Conservation (phyloP, 2,329 filamentous ascomycete genomes). For the Fusarium solani-melongenae region DNA sequence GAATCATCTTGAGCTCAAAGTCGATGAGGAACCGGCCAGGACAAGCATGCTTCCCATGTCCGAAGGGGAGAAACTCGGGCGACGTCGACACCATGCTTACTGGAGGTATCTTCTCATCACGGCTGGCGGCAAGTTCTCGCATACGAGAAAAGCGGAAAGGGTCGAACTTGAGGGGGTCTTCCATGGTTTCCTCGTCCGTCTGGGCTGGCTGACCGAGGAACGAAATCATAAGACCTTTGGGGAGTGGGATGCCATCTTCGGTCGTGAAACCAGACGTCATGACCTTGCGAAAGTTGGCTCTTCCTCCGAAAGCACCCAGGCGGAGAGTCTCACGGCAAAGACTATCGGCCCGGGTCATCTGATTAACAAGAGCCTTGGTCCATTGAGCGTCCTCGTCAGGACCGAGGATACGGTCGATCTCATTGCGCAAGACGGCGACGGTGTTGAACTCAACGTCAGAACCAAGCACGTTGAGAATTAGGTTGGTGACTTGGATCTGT, state of each 20-base stretch:
- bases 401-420: slow-evolving; percentile 48
- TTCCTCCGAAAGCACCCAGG: slow-evolving; percentile 46
- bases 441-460: slow-evolving; percentile 52
- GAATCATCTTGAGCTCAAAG: slow-evolving; percentile 49
- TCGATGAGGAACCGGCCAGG: slow-evolving; percentile 46
- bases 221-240: slow-evolving; percentile 47
- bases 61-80: slow-evolving; percentile 47
- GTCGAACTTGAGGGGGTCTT: slow-evolving; percentile 52
- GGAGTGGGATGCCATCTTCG: slow-evolving; percentile 46
- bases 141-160: slow-evolving; percentile 55
- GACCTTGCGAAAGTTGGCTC: slow-evolving; percentile 45
- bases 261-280: slow-evolving; percentile 45
- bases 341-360: slow-evolving; percentile 55
- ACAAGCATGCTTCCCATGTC: slow-evolving; percentile 50
- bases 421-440: slow-evolving; percentile 51
- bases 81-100: slow-evolving; percentile 34
- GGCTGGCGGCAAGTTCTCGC: slow-evolving; percentile 42
- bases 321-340: slow-evolving; percentile 57
- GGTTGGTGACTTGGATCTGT: slow-evolving; percentile 52
- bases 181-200: slow-evolving; percentile 45
- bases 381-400: slow-evolving; percentile 43
- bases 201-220: slow-evolving; percentile 47
- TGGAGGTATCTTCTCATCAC: slow-evolving; percentile 16
- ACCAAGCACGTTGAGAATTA: slow-evolving; percentile 51
- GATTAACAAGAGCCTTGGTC: slow-evolving; percentile 52